These are phyloP conservation scores for Lasiodiplodia hormozganensis DNA, from an alignment of 2,329 filamentous ascomycete species.

Conservation along the genomic window DNA sequence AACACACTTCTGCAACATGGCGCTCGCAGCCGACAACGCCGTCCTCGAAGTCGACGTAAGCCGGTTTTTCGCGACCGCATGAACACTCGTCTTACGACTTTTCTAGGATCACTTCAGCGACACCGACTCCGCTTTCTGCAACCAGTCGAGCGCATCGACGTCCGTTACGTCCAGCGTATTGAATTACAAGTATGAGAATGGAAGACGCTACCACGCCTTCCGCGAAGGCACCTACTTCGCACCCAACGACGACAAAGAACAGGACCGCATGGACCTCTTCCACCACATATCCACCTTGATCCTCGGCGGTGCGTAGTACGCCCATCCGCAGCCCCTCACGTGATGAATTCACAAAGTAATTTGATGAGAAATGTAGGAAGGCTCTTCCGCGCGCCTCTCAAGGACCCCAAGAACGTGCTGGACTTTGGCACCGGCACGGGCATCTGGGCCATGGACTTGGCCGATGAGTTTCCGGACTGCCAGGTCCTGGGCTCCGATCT, in stretches of 20 bases:
- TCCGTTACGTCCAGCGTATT: slow-evolving; percentile 46
- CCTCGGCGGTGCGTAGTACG: slow-evolving; percentile 38
- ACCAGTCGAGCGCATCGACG: slow-evolving; percentile 34
- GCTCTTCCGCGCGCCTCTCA: neutral
- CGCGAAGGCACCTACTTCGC: slow-evolving; percentile 44
- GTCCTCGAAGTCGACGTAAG: slow-evolving; percentile 11
- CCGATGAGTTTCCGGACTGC: slow-evolving; percentile 26
- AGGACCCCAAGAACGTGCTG: slow-evolving; percentile 34
- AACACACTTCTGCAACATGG: neutral
- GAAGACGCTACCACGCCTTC: slow-evolving; percentile 34
- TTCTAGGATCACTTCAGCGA: slow-evolving; percentile 6
- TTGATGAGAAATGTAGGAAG: neutral
- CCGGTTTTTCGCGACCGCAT: neutral
- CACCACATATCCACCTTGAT: slow-evolving; percentile 48
- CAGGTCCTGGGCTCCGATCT: slow-evolving; percentile 50
- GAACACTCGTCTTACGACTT: neutral
- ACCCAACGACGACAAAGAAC: slow-evolving; percentile 48
- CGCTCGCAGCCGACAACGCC: neutral
- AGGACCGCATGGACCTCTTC: slow-evolving; percentile 46
- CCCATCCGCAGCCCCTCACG: slow-evolving; percentile 17
- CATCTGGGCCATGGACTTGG: slow-evolving; percentile 35
- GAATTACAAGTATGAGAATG: slow-evolving; percentile 34
- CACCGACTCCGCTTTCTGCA: slow-evolving; percentile 13
- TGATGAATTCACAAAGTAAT: neutral
- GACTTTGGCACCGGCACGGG: slow-evolving; percentile 44